Percentiles rank a stretch among this genome's conserved stretches.
Conservation (phyloP, 108 stramenopile genomes). For the Cyclotella choctawhatcheeana region DNA sequence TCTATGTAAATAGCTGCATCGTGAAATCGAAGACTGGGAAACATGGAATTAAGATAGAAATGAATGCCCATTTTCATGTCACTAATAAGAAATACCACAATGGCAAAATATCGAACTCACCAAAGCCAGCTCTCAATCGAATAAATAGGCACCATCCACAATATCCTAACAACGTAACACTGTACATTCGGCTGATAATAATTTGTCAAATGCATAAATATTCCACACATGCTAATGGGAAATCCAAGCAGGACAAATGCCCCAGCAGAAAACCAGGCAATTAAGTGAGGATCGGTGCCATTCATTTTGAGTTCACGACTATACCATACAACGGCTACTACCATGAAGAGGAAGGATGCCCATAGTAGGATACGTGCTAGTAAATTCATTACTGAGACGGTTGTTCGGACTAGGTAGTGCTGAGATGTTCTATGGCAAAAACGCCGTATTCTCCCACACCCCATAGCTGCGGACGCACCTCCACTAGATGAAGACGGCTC, state of each 20-base stretch:
- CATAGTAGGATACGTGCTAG: conserved; percentile 74
- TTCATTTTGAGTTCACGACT: conserved; percentile 82
- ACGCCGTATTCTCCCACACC: conserved; percentile 28
- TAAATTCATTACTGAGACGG: conserved; percentile 75
- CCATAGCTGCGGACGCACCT: conserved; percentile 41
- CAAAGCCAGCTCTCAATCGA: conserved; percentile 92
- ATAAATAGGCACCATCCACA: conserved; percentile 97
- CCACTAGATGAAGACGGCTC: neutral
- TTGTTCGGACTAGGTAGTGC: conserved; percentile 38
- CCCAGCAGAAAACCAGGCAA: conserved; percentile 90
- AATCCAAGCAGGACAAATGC: conserved; percentile 91
- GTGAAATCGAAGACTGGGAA: conserved; percentile 63
- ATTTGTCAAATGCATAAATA: conserved; percentile 87
- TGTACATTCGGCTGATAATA: conserved; percentile 91
- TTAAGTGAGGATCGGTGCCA: conserved; percentile 87
- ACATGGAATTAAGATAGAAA: neutral
- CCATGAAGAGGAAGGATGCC: conserved; percentile 61
- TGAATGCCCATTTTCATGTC: too few species aligned
- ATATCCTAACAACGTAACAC: conserved; percentile 84
- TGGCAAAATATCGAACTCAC: too few species aligned
- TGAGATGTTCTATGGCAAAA: conserved; percentile 32
- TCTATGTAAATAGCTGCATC: conserved; percentile 85
- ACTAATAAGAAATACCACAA: conserved; percentile 26
- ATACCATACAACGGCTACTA: conserved; percentile 76
- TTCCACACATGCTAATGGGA: conserved; percentile 86